Evolutionary conservation across 2,329 filamentous ascomycete genomes (phyloP), one percentile per base, ranked within the genome.

Genomic region (Sarocladium kiliense): DNA sequence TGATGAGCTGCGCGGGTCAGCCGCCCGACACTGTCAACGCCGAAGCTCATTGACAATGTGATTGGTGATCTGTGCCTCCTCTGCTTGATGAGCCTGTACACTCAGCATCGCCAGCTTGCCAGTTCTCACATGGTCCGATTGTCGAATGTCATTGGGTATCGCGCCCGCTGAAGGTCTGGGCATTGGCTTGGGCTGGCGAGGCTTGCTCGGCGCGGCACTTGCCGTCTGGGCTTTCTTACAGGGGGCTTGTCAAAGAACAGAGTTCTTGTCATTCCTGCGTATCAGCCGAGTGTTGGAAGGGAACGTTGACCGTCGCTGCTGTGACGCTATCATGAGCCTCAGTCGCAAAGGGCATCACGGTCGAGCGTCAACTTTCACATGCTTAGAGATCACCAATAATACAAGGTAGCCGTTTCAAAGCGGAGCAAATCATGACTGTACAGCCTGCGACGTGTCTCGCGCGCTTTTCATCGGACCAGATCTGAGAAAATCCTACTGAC

Each of bases 181-280:
- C 41, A 25, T 18, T 25, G 18, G 41, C 21, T 18, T 44, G 21
- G 21, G 41, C 41, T 6, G 18, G 44, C 11, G 21, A 25, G 9
- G 41, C n/a, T 44, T 44, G 6, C 44, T 49, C 23, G 44, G 44
- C 44, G 44, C 44, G 44, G 44, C 23, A 49, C 44, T 49, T 49
- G 44, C 44, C 44, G 44, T 30, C 44, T 49, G 23, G 44, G 44
- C 44, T 49, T 49, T 49, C 14, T 11, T 32, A 7, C 41, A 45
- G 41, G 41, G 41, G 9, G 21, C 18, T 41, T 10, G 37, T 7
- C 18, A 6, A 14, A 41, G 11, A 41, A n/a, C n/a, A n/a, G n/a
- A n/a, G n/a, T n/a, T n/a, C n/a, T n/a, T n/a, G n/a, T n/a, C n/a
- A n/a, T n/a, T n/a, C n/a, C n/a, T n/a, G n/a, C n/a, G n/a, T n/a